Conservation (phyloP, 2,329 filamentous ascomycete genomes). For the Fusarium tricinctum region DNA sequence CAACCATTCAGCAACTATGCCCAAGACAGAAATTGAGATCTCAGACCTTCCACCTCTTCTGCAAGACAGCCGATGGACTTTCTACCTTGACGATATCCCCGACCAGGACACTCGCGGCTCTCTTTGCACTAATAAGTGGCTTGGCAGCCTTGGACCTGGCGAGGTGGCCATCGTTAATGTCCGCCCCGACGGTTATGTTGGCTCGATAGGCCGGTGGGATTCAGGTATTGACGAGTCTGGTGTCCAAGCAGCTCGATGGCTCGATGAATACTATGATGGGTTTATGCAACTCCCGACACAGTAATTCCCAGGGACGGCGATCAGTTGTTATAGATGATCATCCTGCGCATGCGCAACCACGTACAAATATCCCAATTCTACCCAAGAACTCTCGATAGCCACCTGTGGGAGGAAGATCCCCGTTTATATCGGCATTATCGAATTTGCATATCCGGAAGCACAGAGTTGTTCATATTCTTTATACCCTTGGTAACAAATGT, state of each 20-base stretch:
- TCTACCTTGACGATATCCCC: constrained; percentile 77
- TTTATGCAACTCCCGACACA: constrained; percentile 66
- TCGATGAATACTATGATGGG: constrained; percentile 67
- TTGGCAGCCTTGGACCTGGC: constrained; percentile 68
- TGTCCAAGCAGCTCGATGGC: constrained; percentile 66
- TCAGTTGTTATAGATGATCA: constrained; percentile 41
- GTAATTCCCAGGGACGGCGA: constrained; percentile 24
- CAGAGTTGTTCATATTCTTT: constrained; percentile 36
- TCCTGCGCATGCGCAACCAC: constrained; percentile 27
- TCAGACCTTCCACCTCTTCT: constrained; percentile 73
- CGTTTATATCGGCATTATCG: constrained; percentile 34
- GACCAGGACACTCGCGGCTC: constrained; percentile 66
- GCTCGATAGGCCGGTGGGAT: constrained; percentile 70
- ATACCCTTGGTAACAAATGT: constrained; percentile 29
- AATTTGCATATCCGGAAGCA: constrained; percentile 45
- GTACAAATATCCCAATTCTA: constrained; percentile 9
- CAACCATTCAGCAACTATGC: constrained; percentile 64
- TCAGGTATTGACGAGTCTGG: constrained; percentile 65
- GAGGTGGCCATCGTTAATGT: constrained; percentile 77
- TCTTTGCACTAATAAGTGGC: constrained; percentile 77
- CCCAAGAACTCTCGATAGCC: constrained; percentile 23
- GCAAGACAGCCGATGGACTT: constrained; percentile 76
- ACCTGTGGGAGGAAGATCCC: constrained; percentile 19
- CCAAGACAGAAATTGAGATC: constrained; percentile 75
- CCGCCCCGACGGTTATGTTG: constrained; percentile 81